Conservation (phyloP, 768 basidiomycete species). For the Leucocoprinus leucothites region DNA sequence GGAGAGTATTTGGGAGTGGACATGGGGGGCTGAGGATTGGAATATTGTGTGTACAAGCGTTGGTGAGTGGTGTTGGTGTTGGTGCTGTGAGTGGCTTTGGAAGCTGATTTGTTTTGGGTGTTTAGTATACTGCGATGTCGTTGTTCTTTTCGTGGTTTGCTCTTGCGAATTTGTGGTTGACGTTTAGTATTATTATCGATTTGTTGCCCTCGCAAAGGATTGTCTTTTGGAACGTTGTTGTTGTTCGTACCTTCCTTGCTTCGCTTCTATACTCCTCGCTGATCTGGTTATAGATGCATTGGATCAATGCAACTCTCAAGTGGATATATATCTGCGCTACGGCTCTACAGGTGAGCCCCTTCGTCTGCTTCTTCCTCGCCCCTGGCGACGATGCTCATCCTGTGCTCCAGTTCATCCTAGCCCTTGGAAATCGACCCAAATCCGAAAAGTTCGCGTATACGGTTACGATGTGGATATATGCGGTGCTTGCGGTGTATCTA, state of each 20-base stretch:
- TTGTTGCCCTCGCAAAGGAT: slow-evolving; percentile 53
- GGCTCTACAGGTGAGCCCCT: neutral
- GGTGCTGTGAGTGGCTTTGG: neutral
- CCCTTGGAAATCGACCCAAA: slow-evolving; percentile 79
- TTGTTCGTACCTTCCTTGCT: no score
- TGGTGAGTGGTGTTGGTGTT: slow-evolving; percentile 47
- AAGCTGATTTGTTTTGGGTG: neutral
- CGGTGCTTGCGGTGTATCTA: slow-evolving; percentile 23
- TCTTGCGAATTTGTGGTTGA: slow-evolving; percentile 84
- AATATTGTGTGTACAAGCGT: slow-evolving; percentile 89
- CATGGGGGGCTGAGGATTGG: slow-evolving; percentile 91
- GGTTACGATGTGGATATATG: no score
- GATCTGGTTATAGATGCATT: no score
- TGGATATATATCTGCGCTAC: neutral
- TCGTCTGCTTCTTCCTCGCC: no score
- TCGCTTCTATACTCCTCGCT: no score
- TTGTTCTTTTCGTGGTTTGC: slow-evolving; percentile 84
- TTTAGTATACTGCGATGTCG: slow-evolving; percentile 74
- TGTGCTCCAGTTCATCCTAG: slow-evolving; percentile 50
- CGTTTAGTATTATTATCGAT: slow-evolving; percentile 81
- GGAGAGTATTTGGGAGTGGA: slow-evolving; percentile 76
- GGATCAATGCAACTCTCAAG: no score
- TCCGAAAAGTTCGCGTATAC: slow-evolving; percentile 53
- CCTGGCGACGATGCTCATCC: no score
- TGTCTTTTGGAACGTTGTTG: slow-evolving; percentile 41